phyloP scores from a whole-genome alignment of 257 asterid genomes.

The Galeopsis tetrahit region DNA sequence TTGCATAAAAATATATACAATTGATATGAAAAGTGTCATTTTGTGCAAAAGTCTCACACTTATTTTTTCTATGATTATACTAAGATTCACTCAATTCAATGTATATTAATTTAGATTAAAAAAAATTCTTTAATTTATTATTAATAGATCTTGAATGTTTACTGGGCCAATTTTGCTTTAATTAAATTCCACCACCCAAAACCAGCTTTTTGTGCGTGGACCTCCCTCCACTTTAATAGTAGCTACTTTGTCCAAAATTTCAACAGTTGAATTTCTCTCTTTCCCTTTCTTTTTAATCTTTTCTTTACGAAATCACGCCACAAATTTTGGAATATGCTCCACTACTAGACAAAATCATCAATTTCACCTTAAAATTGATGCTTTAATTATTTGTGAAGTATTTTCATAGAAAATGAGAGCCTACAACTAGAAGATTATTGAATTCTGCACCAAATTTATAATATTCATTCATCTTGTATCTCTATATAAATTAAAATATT shows the following conservation, averaged over 20 bases:
- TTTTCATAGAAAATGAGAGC: background rate
- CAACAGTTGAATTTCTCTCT: background rate
- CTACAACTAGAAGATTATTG: background rate
- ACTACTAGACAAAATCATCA: background rate
- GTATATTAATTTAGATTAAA: no score
- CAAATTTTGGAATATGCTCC: slow-evolving; percentile 1
- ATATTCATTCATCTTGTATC: no score
- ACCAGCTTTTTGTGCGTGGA: background rate
- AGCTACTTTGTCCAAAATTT: background rate
- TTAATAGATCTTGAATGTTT: background rate
- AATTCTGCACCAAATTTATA: no score
- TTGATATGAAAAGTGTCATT: no score
- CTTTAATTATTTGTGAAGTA: background rate
- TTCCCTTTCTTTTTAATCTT: background rate
- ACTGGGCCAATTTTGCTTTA: background rate
- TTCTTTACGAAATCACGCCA: background rate
- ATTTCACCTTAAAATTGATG: background rate
- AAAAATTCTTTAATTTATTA: no score
- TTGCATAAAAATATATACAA: no score
- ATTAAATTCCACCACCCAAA: background rate
- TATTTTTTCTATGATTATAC: no score
- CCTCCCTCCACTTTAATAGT: background rate
- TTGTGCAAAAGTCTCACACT: no score
- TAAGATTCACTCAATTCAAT: no score
- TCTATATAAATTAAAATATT: no score